phyloP scores from a whole-genome alignment of 164 flowering plant species.

The Aristolochia californica region DNA sequence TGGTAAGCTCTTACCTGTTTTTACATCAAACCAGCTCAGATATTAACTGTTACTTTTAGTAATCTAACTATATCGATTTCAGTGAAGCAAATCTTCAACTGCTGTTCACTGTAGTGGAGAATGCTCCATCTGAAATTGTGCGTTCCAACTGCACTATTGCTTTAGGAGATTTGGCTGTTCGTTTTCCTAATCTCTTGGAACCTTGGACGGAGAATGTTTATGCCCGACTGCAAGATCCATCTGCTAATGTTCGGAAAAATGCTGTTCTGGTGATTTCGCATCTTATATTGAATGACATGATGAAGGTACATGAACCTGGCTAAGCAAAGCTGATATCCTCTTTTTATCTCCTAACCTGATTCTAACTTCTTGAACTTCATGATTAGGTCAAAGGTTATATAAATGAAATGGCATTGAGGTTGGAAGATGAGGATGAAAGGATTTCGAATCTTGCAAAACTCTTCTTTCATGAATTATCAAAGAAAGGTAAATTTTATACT shows the following conservation, averaged over 20 bases:
- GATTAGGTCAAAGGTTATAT: slow-evolving; percentile 92
- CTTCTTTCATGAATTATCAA: slow-evolving; percentile 85
- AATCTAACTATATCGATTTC: slow-evolving; percentile 19
- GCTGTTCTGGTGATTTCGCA: slow-evolving; percentile 98
- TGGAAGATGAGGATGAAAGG: slow-evolving; percentile 92
- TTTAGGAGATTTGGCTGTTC: slow-evolving; percentile 93
- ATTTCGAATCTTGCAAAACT: slow-evolving; percentile 86
- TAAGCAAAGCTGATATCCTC: background rate
- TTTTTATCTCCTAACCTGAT: slow-evolving; percentile 3
- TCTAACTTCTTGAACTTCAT: background rate
- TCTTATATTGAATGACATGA: slow-evolving; percentile 95
- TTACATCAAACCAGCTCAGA: background rate
- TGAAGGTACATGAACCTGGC: slow-evolving; percentile 60
- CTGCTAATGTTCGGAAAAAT: slow-evolving; percentile 80
- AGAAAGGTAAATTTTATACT: slow-evolving; percentile 54
- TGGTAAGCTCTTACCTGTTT: slow-evolving; percentile 41
- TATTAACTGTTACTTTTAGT: background rate
- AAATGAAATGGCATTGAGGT: slow-evolving; percentile 79
- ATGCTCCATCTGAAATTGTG: slow-evolving; percentile 78
- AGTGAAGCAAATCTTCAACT: slow-evolving; percentile 95
- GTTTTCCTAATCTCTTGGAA: slow-evolving; percentile 93
- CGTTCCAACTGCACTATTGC: slow-evolving; percentile 93
- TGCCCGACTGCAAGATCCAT: slow-evolving; percentile 72
- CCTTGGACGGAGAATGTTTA: slow-evolving; percentile 99
- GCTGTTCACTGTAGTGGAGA: slow-evolving; percentile 90